These are phyloP conservation scores for Xylariaceae sp. DNA, from an alignment of 2,329 filamentous ascomycete genomes.

Conservation along the genomic window DNA sequence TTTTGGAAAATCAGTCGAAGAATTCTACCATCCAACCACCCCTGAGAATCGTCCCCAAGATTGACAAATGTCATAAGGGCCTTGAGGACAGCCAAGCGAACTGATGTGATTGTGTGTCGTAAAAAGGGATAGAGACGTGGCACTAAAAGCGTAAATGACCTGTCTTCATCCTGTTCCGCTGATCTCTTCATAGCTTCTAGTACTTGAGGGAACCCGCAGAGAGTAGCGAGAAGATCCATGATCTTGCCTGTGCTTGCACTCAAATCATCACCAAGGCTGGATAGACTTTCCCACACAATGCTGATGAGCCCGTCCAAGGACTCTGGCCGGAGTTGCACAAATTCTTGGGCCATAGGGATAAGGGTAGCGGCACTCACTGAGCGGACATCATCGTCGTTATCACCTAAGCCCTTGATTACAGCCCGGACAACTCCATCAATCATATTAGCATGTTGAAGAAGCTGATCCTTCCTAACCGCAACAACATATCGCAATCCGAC, in stretches of 20 bases:
- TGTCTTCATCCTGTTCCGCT: slow-evolving; percentile 74
- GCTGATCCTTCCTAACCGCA: slow-evolving; percentile 86
- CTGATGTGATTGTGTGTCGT: slow-evolving; percentile 93
- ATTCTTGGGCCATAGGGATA: slow-evolving; percentile 92
- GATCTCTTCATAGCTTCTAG: slow-evolving; percentile 91
- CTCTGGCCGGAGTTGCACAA: slow-evolving; percentile 76
- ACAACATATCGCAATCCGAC: slow-evolving; percentile 93
- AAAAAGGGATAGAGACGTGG: slow-evolving; percentile 94
- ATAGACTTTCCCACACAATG: slow-evolving; percentile 96
- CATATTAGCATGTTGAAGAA: slow-evolving; percentile 76
- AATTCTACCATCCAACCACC: slow-evolving; percentile 89
- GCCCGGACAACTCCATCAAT: slow-evolving; percentile 90
- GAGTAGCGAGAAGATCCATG: slow-evolving; percentile 94
- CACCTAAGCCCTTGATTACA: slow-evolving; percentile 90
- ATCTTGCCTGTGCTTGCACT: slow-evolving; percentile 97
- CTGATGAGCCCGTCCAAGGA: slow-evolving; percentile 79
- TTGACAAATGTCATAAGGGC: slow-evolving; percentile 90
- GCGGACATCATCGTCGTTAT: slow-evolving; percentile 91
- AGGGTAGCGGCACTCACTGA: slow-evolving; percentile 96
- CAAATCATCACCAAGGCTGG: slow-evolving; percentile 92
- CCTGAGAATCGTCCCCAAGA: slow-evolving; percentile 76
- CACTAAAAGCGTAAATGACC: slow-evolving; percentile 88
- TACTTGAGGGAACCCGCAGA: slow-evolving; percentile 92
- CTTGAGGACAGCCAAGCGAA: slow-evolving; percentile 87
- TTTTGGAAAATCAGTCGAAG: slow-evolving; percentile 92